These are phyloP conservation scores for Xylariaceae sp. DNA, from an alignment of 2,329 filamentous ascomycete species.

Conservation along the genomic window DNA sequence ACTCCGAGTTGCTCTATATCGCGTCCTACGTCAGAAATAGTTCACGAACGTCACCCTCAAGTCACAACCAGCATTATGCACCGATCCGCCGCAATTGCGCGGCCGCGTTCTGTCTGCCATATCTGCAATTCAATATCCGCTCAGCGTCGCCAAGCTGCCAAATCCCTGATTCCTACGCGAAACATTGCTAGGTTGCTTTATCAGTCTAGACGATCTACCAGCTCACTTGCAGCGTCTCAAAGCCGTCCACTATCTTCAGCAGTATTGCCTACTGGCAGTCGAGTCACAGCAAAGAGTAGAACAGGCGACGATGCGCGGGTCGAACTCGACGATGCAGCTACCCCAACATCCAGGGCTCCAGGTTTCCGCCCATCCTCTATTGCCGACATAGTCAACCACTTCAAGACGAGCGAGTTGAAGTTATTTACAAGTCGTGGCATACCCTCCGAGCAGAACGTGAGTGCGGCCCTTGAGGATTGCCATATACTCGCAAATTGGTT, in stretches of 20 bases:
- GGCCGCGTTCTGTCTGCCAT: constrained; percentile 35
- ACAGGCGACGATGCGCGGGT: neutral
- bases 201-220: neutral
- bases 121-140: constrained; percentile 41
- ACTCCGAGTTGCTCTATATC: no score
- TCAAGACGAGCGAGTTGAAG: constrained; percentile 35
- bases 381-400: constrained; percentile 37
- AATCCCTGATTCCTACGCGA: constrained; percentile 39
- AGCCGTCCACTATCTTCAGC: constrained; percentile 7
- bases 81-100: constrained; percentile 30
- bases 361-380: constrained; percentile 25
- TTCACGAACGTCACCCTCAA: neutral
- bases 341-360: neutral
- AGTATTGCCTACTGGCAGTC: neutral
- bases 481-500: constrained; percentile 38
- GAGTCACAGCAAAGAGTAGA: neutral
- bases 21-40: neutral
- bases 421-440: constrained; percentile 32
- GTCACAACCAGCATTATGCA: constrained; percentile 30
- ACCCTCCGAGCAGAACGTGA: constrained; percentile 39
- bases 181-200: constrained; percentile 31
- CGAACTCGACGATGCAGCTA: neutral
- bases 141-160: constrained; percentile 26
- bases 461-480: constrained; percentile 38
- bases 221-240: neutral